A percentile compares a stretch with the other conserved stretches of the same genome.
Conservation (phyloP, 805 yeast genomes). For the Candida ponderosae region DNA sequence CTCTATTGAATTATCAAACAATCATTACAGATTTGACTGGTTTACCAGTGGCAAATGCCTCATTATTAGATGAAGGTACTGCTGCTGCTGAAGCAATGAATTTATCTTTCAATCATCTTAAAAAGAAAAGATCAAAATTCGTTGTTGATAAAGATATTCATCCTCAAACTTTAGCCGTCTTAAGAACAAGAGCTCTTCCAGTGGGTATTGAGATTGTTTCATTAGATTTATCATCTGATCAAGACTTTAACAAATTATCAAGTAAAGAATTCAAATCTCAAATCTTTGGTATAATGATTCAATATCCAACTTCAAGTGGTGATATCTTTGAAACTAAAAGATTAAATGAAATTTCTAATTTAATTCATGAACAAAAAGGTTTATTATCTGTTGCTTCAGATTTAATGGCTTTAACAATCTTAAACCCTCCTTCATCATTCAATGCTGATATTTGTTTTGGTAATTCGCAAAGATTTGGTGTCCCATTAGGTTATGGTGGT, state of each 20-base stretch:
- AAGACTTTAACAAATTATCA: constrained; percentile 27
- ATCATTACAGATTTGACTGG: constrained; percentile 87
- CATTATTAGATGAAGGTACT: constrained; percentile 91
- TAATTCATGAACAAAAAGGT: constrained; percentile 66
- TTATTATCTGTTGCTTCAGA: constrained; percentile 86
- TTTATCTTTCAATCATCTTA: constrained; percentile 58
- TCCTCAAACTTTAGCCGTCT: constrained; percentile 78
- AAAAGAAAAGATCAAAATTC: constrained; percentile 60
- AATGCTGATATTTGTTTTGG: constrained; percentile 95
- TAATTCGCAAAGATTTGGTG: constrained; percentile 92
- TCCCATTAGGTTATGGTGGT: constrained; percentile 97
- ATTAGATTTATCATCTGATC: constrained; percentile 43
- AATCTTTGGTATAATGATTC: constrained; percentile 78
- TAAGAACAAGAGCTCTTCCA: constrained; percentile 72
- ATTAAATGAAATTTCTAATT: constrained; percentile 48
- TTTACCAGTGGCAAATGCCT: constrained; percentile 89
- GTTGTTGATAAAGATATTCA: constrained; percentile 73
- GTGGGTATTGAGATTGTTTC: constrained; percentile 57
- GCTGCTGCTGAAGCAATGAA: constrained; percentile 98
- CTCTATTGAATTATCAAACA: constrained; percentile 89
- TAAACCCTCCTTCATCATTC: constrained; percentile 76
- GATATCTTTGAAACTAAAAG: constrained; percentile 40
- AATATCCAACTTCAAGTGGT: constrained; percentile 90
- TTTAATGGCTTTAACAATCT: constrained; percentile 75
- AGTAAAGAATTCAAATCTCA: constrained; percentile 23